phyloP scores from a whole-genome alignment of 768 basidiomycete genomes.

The Serendipita sp. region DNA sequence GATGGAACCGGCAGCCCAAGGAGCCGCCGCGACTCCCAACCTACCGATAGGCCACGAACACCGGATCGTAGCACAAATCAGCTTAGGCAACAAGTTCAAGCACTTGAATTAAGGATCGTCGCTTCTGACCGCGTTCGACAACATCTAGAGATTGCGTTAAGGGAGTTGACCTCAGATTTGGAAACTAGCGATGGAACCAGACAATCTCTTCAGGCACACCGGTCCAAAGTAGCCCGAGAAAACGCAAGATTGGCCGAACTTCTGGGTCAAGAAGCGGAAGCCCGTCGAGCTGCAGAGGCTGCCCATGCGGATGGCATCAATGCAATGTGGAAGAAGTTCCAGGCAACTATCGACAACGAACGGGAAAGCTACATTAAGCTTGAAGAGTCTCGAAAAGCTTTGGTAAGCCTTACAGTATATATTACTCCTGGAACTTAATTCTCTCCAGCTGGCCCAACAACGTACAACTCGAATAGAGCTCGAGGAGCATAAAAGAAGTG shows the following conservation, averaged over 20 bases:
- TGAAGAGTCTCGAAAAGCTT: conserved; percentile 53
- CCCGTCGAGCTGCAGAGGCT: conserved; percentile 42
- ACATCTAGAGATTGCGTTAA: conserved; percentile 43
- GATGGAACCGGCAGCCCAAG: conserved; percentile 20
- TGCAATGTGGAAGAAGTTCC: conserved; percentile 50
- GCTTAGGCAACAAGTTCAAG: conserved; percentile 47
- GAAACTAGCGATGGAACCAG: conserved; percentile 51
- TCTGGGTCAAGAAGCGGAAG: conserved; percentile 45
- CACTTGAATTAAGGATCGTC: conserved; percentile 49
- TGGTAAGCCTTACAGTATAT: conserved; percentile 27
- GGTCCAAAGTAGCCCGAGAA: conserved; percentile 38
- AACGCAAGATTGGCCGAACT: conserved; percentile 38
- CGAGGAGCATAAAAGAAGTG: conserved; percentile 44
- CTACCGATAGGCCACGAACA: conserved; percentile 16
- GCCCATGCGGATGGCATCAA: conserved; percentile 47
- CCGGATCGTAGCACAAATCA: conserved; percentile 24
- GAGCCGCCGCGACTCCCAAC: conserved; percentile 21
- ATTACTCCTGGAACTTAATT: conserved; percentile 1
- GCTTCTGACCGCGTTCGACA: conserved; percentile 50
- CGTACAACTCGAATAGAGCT: conserved; percentile 45
- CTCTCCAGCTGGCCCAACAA: conserved; percentile 46
- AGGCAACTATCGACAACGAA: conserved; percentile 39
- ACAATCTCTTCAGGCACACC: conserved; percentile 41
- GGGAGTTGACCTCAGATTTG: conserved; percentile 41
- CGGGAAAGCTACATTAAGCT: conserved; percentile 44